A percentile compares a stretch with the other conserved stretches of the same genome.
Conservation (phyloP, 768 basidiomycete species). For the Pleurotus sapidus region DNA sequence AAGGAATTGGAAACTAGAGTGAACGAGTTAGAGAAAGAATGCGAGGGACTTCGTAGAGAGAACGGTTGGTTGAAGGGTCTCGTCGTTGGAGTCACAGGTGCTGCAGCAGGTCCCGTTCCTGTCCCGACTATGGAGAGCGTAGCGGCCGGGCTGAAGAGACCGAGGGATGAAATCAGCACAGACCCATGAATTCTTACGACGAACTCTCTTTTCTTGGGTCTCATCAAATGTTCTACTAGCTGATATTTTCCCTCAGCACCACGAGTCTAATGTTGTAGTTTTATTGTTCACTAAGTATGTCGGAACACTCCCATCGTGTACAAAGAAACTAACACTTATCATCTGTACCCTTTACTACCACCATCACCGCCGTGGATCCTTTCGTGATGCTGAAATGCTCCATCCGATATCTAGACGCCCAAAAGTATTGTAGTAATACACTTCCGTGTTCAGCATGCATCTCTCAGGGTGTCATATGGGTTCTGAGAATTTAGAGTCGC, state of each 20-base stretch:
- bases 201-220: not conserved
- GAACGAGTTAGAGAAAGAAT: conserved; percentile 83
- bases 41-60: conserved; percentile 83
- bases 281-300: conserved; percentile 4
- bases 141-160: conserved; percentile 16
- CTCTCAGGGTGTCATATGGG: not conserved
- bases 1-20: conserved; percentile 84
- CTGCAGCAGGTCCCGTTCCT: conserved; percentile 38
- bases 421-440: not conserved
- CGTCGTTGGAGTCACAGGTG: conserved; percentile 85
- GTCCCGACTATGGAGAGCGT: conserved; percentile 10
- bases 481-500: not conserved
- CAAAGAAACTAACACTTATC: too few relatives aligned
- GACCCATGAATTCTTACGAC: not conserved
- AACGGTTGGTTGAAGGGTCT: conserved; percentile 92
- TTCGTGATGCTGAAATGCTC: not conserved
- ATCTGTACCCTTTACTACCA: not conserved
- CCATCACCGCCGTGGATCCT: not conserved
- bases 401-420: conserved; percentile 4
- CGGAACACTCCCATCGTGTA: too few relatives aligned
- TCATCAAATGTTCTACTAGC: not conserved
- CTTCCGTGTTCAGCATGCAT: not conserved
- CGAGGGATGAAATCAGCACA: conserved; percentile 15
- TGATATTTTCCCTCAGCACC: not conserved
- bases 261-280: not conserved